Base-by-base conservation (phyloP, 495 filamentous ascomycete species). In the Extremus antarcticus region DNA sequence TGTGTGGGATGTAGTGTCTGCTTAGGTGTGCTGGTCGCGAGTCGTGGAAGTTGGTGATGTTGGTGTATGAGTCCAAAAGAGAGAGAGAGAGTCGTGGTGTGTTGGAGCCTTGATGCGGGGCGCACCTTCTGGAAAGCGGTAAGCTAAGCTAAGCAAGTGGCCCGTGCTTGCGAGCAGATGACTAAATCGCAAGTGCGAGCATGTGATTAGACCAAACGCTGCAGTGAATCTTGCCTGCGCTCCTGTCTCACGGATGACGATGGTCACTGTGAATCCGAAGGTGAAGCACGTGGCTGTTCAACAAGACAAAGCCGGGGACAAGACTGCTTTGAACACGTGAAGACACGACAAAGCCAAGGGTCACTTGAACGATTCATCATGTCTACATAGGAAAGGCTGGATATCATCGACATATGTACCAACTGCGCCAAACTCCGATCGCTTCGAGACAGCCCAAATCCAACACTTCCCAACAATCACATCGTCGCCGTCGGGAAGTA, bases 401-500 rank as follows among this genome's bases (percentile, higher is more conserved):
- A 35, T 35, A 35, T 35, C 29, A 13, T 13, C 13, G 29, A 13
- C 13, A 95, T 95, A 65, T 91, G n/a, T n/a, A n/a, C n/a, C n/a
- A n/a, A 9, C 35, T 9, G 20, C 43, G 8, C 43, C 46, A 9
- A 24, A 48, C 20, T 11, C 46, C 46, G 3, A 25, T 24, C 46
- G 24, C 20, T 35, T 35, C 29, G 29, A 25, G n/a, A n/a, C n/a
- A 48, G 46, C 46, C 20, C 21, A 23, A 24, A 48, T 21, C 46
- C 3, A 23, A 3, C 3, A 10, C 46, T 23, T 7, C 13, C 13
- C 13, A 2, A 2, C 29, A 29, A 13, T 66, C 68, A 88, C 55
- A 86, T 61, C 0, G 83, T 87, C 22, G 83, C 79, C 11, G 83
- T 86, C 11, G 82, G 77, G 68, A 97, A 97, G 70, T 98, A 91